Conservation (phyloP, 306 rosid genomes). For the Fragaria ananassa region DNA sequence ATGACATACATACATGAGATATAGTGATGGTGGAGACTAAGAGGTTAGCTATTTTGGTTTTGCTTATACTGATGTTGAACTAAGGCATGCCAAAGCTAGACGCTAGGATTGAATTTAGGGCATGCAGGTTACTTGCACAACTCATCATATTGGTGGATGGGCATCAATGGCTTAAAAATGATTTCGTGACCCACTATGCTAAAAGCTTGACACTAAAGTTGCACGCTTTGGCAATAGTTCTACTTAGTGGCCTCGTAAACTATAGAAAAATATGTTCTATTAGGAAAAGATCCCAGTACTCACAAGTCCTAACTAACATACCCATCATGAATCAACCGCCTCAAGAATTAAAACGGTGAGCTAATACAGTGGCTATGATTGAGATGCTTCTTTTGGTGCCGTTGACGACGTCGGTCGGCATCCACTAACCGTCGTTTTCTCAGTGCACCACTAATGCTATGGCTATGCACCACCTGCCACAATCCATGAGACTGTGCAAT, state of each 20-base stretch:
- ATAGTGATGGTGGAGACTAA: background rate
- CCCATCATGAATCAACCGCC: constrained; percentile 13
- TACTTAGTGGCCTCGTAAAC: constrained; percentile 2
- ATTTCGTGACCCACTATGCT: background rate
- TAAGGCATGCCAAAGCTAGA: background rate
- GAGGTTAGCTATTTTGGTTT: background rate
- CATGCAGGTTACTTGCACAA: constrained; percentile 7
- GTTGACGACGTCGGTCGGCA: background rate
- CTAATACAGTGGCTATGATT: background rate
- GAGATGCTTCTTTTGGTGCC: background rate
- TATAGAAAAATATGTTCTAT: background rate
- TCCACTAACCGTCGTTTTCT: background rate
- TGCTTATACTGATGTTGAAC: background rate
- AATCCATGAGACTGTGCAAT: background rate
- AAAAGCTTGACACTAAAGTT: background rate
- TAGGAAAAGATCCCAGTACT: background rate
- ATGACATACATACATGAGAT: background rate
- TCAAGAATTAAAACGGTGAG: background rate
- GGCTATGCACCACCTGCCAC: background rate
- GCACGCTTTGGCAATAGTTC: constrained; percentile 10
- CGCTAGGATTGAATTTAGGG: background rate
- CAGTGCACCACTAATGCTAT: background rate
- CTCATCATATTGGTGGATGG: constrained; percentile 3
- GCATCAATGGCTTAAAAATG: constrained; percentile 5
- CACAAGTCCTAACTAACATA: background rate